Evolutionary conservation across 1,284 basidiomycete species (phyloP), one percentile per base, ranked within the genome.

Genomic region (Trametes pubescens): DNA sequence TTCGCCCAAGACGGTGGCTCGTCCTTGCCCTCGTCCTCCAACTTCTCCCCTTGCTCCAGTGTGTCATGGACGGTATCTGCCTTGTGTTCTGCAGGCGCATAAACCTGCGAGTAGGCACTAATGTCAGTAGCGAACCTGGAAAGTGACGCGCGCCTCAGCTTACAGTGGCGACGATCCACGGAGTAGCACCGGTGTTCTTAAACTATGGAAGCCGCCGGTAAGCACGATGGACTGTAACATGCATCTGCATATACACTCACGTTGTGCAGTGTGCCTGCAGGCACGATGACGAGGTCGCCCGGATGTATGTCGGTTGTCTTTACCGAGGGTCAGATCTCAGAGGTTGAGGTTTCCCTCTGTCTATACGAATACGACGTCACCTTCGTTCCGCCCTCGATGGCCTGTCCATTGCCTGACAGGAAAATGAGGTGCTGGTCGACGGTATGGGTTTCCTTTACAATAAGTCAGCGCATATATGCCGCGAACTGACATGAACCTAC

Each of bases 401-500:
- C 73, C 21, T 71, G 67, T 3, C 65, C 74, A 5, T 65, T 75
- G 0, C 74, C 74, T 14, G 74, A 75, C 26, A 72, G 68, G 65
- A 76, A 76, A 43, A 67, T 66, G n/a, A 76, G 69, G 52, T 76
- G 74, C 51, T 76, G 74, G 63, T 76, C 74, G 13, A 76, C 74
- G 18, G 66, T 69, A 51, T 76, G 73, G 14, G 70, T 74, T 67
- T 76, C 73, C 73, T 75, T 21, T 5, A 3, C n/a, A 1, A 8
- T 2, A 6, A 2, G 18, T 67, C 14, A 71, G 64, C 26, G 51
- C 59, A 59, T 54, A 43, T 51, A 54, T 18, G 44, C n/a, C 26
- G 7, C 4, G 3, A 26, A 26, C 8, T 9, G 6, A 11, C 5
- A 11, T 22, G 6, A 14, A 14, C 32, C 14, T 34, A 73, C 74